Evolutionary conservation across 495 filamentous ascomycete species (phyloP).

Genomic region (Xylaria castorea): DNA sequence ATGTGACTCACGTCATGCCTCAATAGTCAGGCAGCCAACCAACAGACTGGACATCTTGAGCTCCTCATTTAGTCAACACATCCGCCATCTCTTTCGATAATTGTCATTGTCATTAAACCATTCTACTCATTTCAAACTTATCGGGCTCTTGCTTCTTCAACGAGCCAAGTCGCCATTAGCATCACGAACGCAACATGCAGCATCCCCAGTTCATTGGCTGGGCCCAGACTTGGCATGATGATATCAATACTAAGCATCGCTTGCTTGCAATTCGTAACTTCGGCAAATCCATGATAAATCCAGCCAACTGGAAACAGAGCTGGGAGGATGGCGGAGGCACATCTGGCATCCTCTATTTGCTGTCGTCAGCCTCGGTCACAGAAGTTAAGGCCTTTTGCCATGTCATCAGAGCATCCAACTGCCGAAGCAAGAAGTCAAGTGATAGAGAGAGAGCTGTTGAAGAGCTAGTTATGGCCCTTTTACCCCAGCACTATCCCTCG

Average conservation of each 20-base stretch:
- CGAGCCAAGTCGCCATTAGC: slow-evolving; percentile 10
- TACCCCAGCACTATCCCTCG: slow-evolving; percentile 33
- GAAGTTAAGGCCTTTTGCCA: slow-evolving; percentile 32
- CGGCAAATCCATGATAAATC: slow-evolving; percentile 29
- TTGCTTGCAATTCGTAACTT: slow-evolving; percentile 30
- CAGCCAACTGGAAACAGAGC: slow-evolving; percentile 25
- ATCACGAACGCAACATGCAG: slow-evolving; percentile 11
- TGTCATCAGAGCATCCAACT: slow-evolving; percentile 30
- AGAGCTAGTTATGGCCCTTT: slow-evolving; percentile 31
- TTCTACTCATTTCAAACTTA: background rate
- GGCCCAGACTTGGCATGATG: slow-evolving; percentile 21
- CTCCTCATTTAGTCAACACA: background rate
- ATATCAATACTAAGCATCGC: slow-evolving; percentile 17
- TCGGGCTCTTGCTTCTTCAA: background rate
- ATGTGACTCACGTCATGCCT: slow-evolving; percentile 19
- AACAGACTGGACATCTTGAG: background rate
- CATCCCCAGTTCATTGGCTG: slow-evolving; percentile 21
- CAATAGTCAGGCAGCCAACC: background rate
- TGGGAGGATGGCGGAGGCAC: slow-evolving; percentile 32
- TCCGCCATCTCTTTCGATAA: background rate
- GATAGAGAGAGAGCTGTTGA: slow-evolving; percentile 30
- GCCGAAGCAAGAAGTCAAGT: slow-evolving; percentile 22
- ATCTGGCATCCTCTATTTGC: slow-evolving; percentile 30
- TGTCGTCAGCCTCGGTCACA: slow-evolving; percentile 31
- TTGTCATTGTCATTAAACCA: background rate